Percentiles rank a stretch among this genome's conserved stretches.
Conservation (phyloP, 2,329 filamentous ascomycete genomes). For the Fonsecaea pugnacius region DNA sequence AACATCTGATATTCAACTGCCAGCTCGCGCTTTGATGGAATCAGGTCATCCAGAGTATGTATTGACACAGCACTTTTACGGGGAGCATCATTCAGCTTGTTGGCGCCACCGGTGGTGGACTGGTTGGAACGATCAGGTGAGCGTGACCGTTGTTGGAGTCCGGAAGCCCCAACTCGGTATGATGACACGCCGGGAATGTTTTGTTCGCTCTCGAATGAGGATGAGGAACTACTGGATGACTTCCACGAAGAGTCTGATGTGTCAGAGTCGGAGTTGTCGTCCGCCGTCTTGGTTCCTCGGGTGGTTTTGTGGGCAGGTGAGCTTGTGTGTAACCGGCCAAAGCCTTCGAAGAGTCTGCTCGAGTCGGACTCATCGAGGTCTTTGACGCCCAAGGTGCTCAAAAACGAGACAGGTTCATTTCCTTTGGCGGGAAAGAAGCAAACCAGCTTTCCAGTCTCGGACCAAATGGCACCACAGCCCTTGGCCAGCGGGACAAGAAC, state of each 20-base stretch:
- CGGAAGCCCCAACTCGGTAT: constrained; percentile 18
- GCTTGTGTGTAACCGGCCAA: constrained; percentile 62
- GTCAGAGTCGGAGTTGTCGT: constrained; percentile 50
- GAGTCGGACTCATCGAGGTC: constrained; percentile 55
- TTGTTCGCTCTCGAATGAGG: constrained; percentile 52
- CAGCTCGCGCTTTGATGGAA: constrained; percentile 79
- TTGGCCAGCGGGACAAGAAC: constrained; percentile 67
- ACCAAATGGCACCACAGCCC: constrained; percentile 62
- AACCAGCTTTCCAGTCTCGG: constrained; percentile 60
- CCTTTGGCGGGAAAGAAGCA: constrained; percentile 62
- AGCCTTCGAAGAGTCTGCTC: constrained; percentile 65
- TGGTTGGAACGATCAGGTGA: constrained; percentile 54
- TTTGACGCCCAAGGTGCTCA: constrained; percentile 54
- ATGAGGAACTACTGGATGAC: constrained; percentile 61
- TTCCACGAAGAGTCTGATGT: constrained; percentile 60
- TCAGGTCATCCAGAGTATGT: constrained; percentile 64
- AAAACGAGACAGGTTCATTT: constrained; percentile 55
- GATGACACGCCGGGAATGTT: constrained; percentile 55
- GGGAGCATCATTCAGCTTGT: constrained; percentile 48
- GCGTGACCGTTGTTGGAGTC: constrained; percentile 57
- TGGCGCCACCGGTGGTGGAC: constrained; percentile 62
- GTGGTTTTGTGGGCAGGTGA: constrained; percentile 53
- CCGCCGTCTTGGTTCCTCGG: constrained; percentile 50
- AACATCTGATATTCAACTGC: constrained; percentile 82
- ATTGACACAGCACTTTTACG: constrained; percentile 73